These are phyloP conservation scores for Avena atlantica DNA, from an alignment of 176 grass and related monocot species.

Conservation along the genomic window DNA sequence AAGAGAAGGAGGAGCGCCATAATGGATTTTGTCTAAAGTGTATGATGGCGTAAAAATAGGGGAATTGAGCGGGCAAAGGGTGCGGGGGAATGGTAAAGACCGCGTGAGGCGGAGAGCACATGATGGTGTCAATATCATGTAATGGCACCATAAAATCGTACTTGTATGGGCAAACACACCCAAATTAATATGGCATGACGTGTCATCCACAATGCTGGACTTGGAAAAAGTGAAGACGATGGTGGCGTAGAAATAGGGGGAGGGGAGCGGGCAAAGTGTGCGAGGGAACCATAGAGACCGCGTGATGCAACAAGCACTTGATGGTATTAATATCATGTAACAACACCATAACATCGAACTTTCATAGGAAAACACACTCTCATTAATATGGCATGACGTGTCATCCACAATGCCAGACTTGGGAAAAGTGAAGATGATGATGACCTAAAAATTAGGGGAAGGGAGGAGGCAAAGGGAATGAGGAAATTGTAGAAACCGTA, in stretches of 20 bases:
- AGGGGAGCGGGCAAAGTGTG: not conserved
- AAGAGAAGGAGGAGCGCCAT: not conserved
- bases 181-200: too few relatives aligned
- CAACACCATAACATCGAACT: not conserved
- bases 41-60: not conserved
- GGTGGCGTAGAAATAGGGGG: not conserved
- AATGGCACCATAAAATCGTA: not conserved
- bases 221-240: not conserved
- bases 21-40: not conserved
- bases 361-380: not conserved
- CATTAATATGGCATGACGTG: too few relatives aligned
- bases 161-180: not conserved
- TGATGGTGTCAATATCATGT: not conserved
- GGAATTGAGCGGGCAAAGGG: not conserved
- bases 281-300: too few relatives aligned
- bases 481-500: too few relatives aligned
- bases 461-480: too few relatives aligned
- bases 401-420: too few relatives aligned
- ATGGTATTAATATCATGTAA: not conserved
- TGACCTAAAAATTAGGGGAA: too few relatives aligned
- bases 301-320: too few relatives aligned
- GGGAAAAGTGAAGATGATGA: too few relatives aligned
- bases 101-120: too few relatives aligned
- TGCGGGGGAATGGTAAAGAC: too few relatives aligned
- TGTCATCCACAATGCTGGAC: too few relatives aligned